Evolutionary conservation across 2,329 filamentous ascomycete genomes (phyloP).

Genomic region (Dothiorella sarmentorum): DNA sequence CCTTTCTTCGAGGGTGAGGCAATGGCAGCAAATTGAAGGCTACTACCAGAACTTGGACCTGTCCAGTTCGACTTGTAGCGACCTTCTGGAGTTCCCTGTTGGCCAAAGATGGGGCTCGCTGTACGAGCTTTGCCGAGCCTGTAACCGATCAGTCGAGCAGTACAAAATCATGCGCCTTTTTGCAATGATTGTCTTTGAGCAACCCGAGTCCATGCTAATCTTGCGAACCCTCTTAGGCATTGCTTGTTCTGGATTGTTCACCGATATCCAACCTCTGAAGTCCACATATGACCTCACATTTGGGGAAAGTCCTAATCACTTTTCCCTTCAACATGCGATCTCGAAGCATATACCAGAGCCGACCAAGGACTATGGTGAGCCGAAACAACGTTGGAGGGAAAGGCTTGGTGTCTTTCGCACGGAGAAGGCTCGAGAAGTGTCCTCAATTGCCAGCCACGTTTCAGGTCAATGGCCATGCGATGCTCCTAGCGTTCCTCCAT

Average conservation of each 20-base stretch:
- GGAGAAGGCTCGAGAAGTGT: not conserved
- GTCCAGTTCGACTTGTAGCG: not conserved
- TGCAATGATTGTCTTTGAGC: not conserved
- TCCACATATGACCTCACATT: not conserved
- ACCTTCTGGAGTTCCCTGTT: not conserved
- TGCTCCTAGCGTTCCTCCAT: not conserved
- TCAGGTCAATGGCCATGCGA: not conserved
- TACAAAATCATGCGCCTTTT: conserved; percentile 2
- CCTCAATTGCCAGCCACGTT: not conserved
- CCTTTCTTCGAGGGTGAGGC: not conserved
- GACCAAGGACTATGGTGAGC: no score
- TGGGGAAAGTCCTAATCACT: not conserved
- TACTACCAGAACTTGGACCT: not conserved
- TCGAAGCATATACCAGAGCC: not conserved
- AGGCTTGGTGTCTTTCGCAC: not conserved
- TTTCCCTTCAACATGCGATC: not conserved
- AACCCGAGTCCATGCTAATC: not conserved
- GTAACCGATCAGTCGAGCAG: not conserved
- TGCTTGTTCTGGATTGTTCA: not conserved
- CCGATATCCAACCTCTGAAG: not conserved
- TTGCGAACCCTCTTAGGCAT: not conserved
- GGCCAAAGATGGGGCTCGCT: not conserved
- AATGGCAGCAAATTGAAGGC: not conserved
- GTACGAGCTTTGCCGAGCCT: not conserved
- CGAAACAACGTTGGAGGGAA: not conserved